A percentile compares a stretch with the other conserved stretches of the same genome.
These are phyloP conservation scores for Geotrichum restrictum DNA, from an alignment of 1,139 yeast species.

Conservation along the genomic window DNA sequence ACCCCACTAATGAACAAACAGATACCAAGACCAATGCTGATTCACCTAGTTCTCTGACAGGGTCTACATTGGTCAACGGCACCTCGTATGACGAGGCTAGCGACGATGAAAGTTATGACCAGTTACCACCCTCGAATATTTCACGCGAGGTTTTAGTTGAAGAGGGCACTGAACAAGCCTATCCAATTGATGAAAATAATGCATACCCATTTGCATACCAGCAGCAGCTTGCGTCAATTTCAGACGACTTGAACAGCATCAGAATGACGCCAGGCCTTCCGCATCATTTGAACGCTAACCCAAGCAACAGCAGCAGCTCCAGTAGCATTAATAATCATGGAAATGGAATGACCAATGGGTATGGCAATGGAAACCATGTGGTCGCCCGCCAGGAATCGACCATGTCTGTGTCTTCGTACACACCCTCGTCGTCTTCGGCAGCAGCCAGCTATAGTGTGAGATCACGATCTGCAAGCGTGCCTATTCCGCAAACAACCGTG, in stretches of 20 bases:
- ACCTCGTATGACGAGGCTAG: slow-evolving; percentile 21
- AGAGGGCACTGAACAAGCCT: slow-evolving; percentile 11
- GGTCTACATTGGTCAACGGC: slow-evolving; percentile 18
- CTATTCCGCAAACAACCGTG: slow-evolving; percentile 8
- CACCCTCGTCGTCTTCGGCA: slow-evolving; percentile 2
- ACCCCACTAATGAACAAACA: slow-evolving; percentile 4
- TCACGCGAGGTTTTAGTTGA: slow-evolving; percentile 11
- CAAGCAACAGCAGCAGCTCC: slow-evolving; percentile 2
- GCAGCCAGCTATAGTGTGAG: slow-evolving; percentile 10
- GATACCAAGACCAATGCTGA: neutral
- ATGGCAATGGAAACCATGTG: neutral
- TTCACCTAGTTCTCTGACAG: slow-evolving; percentile 5
- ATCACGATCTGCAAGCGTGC: slow-evolving; percentile 19
- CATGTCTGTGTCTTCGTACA: slow-evolving; percentile 10
- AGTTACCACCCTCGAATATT: neutral
- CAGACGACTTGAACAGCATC: slow-evolving; percentile 9
- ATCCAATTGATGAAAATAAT: slow-evolving; percentile 15
- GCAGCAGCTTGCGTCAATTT: slow-evolving; percentile 17
- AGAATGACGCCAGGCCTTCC: neutral
- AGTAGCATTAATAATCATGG: slow-evolving; percentile 8
- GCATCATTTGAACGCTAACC: neutral
- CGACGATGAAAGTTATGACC: slow-evolving; percentile 20
- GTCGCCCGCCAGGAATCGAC: slow-evolving; percentile 13
- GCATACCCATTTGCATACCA: slow-evolving; percentile 13
- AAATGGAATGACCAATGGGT: neutral